Conservation (phyloP, 345 rosid species). For the Camelina laxa region DNA sequence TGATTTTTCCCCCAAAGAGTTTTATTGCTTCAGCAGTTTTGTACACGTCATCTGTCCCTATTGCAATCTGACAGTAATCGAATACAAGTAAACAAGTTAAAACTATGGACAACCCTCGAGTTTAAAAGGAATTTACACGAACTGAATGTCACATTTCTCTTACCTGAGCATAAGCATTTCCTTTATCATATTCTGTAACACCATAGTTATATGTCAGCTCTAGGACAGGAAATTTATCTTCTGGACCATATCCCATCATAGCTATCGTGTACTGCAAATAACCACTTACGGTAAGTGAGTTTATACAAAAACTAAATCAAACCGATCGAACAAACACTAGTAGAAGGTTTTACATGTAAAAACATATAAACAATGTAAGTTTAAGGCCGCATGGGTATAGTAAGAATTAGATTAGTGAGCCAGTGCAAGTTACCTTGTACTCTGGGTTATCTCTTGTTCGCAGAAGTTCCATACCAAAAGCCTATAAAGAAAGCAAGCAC, state of each 20-base stretch:
- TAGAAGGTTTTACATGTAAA: not conserved
- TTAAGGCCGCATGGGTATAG: not conserved
- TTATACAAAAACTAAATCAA: not conserved
- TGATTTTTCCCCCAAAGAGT: conserved; percentile 83
- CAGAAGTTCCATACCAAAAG: conserved; percentile 98
- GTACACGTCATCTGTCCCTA: conserved; percentile 96
- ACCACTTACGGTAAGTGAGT: not conserved
- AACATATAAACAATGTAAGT: not conserved
- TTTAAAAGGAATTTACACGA: not conserved
- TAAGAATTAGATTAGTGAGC: not conserved
- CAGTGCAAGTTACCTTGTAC: conserved; percentile 67
- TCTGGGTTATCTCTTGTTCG: conserved; percentile 89
- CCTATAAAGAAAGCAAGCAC: conserved; percentile 52
- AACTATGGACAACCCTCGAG: not conserved
- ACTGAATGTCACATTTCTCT: not conserved
- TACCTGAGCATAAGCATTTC: conserved; percentile 95
- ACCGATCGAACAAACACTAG: not conserved
- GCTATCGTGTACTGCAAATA: conserved; percentile 73
- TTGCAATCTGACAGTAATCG: conserved; percentile 63
- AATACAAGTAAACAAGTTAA: not conserved
- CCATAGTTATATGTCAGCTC: conserved; percentile 96
- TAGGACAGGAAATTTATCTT: conserved; percentile 79
- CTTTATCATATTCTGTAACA: conserved; percentile 84
- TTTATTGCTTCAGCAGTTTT: conserved; percentile 91
- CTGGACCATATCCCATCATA: conserved; percentile 94